These are phyloP conservation scores for Guadua angustifolia DNA, from an alignment of 176 grass and related monocot genomes.

Conservation along the genomic window DNA sequence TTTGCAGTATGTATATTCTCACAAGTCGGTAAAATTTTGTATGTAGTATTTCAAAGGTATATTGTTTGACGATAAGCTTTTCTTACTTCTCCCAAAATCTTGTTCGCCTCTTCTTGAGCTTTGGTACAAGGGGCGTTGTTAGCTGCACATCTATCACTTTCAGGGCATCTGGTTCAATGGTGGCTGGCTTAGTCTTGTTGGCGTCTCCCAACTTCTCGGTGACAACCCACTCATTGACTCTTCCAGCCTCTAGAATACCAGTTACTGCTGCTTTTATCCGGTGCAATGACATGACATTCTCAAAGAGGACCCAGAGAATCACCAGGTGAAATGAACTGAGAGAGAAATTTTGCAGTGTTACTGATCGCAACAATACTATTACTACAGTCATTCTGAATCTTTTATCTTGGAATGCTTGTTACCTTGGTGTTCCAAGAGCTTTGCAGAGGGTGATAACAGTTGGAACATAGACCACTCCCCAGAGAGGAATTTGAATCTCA, in stretches of 20 bases:
- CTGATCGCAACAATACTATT: neutral
- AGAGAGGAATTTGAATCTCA: conserved; percentile 73
- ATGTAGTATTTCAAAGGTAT: neutral
- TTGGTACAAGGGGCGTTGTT: conserved; percentile 48
- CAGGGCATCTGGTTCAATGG: conserved; percentile 43
- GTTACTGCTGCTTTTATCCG: conserved; percentile 68
- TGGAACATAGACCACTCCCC: conserved; percentile 84
- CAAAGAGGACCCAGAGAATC: conserved; percentile 83
- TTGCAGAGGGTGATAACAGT: conserved; percentile 86
- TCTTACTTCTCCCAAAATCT: conserved; percentile 65
- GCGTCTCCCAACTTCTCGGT: conserved; percentile 81
- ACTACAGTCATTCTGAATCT: conserved; percentile 5
- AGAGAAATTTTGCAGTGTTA: neutral
- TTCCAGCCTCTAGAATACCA: conserved; percentile 71
- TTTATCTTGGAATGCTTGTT: conserved; percentile 2
- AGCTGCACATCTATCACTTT: conserved; percentile 56
- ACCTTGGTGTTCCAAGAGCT: conserved; percentile 84
- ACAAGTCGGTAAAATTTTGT: neutral
- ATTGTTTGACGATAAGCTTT: conserved; percentile 22
- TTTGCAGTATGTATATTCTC: neutral
- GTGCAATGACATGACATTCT: conserved; percentile 94
- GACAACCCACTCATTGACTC: conserved; percentile 97
- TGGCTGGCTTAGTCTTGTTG: conserved; percentile 69
- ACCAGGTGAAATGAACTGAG: conserved; percentile 89
- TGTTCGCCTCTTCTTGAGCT: conserved; percentile 51